A percentile compares a stretch with the other conserved stretches of the same genome.
Conservation (phyloP, 2,329 filamentous ascomycete species). For the Phialocephala sp. region DNA sequence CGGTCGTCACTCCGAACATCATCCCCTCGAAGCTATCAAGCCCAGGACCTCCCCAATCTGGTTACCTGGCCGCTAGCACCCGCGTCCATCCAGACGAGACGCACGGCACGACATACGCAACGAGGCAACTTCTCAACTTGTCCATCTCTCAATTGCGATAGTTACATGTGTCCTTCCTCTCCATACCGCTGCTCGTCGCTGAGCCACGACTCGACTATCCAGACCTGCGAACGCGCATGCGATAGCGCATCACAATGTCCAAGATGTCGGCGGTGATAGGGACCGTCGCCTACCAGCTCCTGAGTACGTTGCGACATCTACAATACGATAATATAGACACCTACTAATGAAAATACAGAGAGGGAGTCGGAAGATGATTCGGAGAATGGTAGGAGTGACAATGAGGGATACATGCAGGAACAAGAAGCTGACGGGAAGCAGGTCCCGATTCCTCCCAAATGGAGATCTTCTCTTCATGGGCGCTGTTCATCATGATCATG, state of each 20-base stretch:
- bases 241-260: constrained; percentile 20
- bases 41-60: constrained; percentile 9
- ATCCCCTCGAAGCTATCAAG: no score
- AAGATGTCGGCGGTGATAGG: constrained; percentile 39
- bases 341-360: constrained; percentile 37
- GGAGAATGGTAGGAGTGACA: constrained; percentile 36
- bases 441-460: constrained; percentile 84
- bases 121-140: neutral
- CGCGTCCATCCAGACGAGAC: neutral
- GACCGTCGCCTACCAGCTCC: constrained; percentile 41
- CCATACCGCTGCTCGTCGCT: constrained; percentile 39
- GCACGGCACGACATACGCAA: neutral
- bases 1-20: no score
- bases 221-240: constrained; percentile 10
- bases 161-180: constrained; percentile 43
- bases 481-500: constrained; percentile 94
- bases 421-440: constrained; percentile 41
- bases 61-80: constrained; percentile 21
- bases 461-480: constrained; percentile 96
- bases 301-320: constrained; percentile 40
- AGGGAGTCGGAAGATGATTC: constrained; percentile 40
- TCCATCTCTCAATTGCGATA: constrained; percentile 16
- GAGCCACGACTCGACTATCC: constrained; percentile 37
- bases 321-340: constrained; percentile 8
- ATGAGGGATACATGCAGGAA: constrained; percentile 18